Conservation (phyloP, 192 early-diverging fungal species). For the Coemansia nantahalensis region DNA sequence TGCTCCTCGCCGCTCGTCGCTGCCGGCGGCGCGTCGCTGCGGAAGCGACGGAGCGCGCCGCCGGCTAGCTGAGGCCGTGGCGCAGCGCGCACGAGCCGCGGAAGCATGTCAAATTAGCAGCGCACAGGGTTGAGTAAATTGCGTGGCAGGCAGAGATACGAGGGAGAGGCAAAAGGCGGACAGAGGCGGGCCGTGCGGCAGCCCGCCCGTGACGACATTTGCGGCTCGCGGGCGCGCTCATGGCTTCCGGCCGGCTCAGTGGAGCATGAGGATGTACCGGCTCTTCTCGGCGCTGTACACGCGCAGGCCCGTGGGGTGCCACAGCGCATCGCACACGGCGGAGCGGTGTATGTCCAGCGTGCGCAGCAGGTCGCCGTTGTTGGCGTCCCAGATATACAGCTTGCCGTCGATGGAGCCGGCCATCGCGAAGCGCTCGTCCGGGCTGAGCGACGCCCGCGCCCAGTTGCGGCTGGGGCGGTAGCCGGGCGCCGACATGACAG, state of each 20-base stretch:
- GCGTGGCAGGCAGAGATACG: too few species aligned
- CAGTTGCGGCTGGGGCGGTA: constrained; percentile 88
- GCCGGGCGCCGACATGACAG: constrained; percentile 59
- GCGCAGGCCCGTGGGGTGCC: constrained; percentile 59
- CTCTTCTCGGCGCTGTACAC: constrained; percentile 70
- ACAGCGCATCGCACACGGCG: constrained; percentile 66
- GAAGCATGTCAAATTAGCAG: too few species aligned
- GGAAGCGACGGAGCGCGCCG: too few species aligned
- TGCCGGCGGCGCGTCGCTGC: too few species aligned
- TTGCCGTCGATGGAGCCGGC: constrained; percentile 81
- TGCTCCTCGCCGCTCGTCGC: constrained; percentile 63
- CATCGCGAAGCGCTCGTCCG: constrained; percentile 79
- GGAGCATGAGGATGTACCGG: constrained; percentile 51
- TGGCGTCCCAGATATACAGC: constrained; percentile 77
- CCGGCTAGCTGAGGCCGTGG: too few species aligned
- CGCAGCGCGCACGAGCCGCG: too few species aligned
- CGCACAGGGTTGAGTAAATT: too few species aligned
- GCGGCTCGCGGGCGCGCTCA: too few species aligned
- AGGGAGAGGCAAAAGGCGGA: too few species aligned
- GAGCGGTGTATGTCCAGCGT: constrained; percentile 70
- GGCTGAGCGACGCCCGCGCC: constrained; percentile 77
- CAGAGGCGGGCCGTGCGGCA: too few species aligned
- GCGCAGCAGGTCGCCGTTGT: constrained; percentile 64
- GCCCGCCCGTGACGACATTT: too few species aligned
- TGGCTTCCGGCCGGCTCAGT: constrained; percentile 15